These are phyloP conservation scores for Pseudonitzschia multiseries DNA, from an alignment of 108 stramenopile species.

Conservation along the genomic window DNA sequence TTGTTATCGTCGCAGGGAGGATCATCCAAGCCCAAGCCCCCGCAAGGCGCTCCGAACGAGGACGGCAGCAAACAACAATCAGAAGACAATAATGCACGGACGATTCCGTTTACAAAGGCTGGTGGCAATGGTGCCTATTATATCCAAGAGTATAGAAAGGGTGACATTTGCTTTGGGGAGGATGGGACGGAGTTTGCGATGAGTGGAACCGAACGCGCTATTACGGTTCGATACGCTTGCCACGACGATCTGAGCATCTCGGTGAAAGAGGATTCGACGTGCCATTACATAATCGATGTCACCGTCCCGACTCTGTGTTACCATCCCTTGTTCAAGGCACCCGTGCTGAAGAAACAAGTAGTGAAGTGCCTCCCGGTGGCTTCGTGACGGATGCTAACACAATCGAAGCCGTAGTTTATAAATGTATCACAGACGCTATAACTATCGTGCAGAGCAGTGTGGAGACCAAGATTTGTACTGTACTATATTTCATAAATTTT, in stretches of 20 bases:
- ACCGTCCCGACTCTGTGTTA: conserved; percentile 74
- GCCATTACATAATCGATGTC: conserved; percentile 83
- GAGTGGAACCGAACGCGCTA: conserved; percentile 61
- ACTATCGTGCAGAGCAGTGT: no score
- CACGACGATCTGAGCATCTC: conserved; percentile 51
- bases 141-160: conserved; percentile 66
- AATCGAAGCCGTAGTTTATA: no score
- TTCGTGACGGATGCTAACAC: neutral
- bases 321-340: conserved; percentile 76
- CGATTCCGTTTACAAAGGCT: conserved; percentile 11
- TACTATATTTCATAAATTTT: no score
- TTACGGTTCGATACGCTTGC: conserved; percentile 77
- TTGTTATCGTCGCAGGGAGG: neutral
- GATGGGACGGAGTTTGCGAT: conserved; percentile 81
- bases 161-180: conserved; percentile 70
- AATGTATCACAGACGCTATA: no score
- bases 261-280: conserved; percentile 85
- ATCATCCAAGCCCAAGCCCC: neutral
- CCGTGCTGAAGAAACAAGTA: conserved; percentile 69
- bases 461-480: no score
- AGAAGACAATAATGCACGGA: neutral
- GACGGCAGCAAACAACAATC: conserved; percentile 7
- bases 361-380: conserved; percentile 71
- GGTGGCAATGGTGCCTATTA: conserved; percentile 74
- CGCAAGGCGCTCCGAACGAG: neutral